phyloP scores from a whole-genome alignment of 202 grass and related monocot species.

The Alloteropsis angusta region DNA sequence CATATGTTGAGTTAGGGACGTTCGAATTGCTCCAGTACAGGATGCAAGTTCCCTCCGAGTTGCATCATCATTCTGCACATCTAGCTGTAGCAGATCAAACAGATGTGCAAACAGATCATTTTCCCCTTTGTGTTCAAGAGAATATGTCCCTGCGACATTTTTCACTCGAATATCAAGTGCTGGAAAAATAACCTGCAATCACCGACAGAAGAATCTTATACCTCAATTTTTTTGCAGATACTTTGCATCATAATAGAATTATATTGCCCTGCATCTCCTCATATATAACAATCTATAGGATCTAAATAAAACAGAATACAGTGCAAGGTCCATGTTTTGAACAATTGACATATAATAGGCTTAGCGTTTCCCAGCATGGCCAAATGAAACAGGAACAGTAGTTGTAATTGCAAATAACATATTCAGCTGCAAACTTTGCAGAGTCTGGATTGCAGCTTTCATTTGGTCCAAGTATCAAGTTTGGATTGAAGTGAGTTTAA shows the following conservation, averaged over 20 bases:
- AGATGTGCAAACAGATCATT: conserved; percentile 66
- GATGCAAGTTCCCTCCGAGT: conserved; percentile 77
- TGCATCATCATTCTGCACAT: conserved; percentile 44
- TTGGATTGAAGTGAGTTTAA: neutral
- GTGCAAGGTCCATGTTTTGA: neutral
- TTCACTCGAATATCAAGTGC: conserved; percentile 91
- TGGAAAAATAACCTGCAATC: conserved; percentile 84
- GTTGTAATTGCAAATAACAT: neutral
- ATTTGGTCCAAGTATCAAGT: neutral
- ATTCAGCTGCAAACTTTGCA: neutral
- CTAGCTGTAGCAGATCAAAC: conserved; percentile 42
- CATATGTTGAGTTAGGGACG: conserved; percentile 81
- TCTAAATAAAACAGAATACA: neutral
- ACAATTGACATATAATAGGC: neutral
- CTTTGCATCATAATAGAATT: neutral
- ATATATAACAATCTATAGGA: neutral
- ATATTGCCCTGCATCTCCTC: neutral
- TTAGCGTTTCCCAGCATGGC: neutral
- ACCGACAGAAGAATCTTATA: conserved; percentile 15
- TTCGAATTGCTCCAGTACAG: conserved; percentile 71
- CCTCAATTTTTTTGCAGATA: neutral
- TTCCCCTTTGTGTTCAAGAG: conserved; percentile 86
- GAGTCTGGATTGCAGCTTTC: neutral
- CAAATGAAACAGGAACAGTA: neutral
- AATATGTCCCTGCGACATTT: conserved; percentile 86